Percentiles rank a stretch among this genome's conserved stretches.
These are phyloP conservation scores for Zymoseptoria tritici DNA, from an alignment of 2,329 filamentous ascomycete species.

Conservation along the genomic window DNA sequence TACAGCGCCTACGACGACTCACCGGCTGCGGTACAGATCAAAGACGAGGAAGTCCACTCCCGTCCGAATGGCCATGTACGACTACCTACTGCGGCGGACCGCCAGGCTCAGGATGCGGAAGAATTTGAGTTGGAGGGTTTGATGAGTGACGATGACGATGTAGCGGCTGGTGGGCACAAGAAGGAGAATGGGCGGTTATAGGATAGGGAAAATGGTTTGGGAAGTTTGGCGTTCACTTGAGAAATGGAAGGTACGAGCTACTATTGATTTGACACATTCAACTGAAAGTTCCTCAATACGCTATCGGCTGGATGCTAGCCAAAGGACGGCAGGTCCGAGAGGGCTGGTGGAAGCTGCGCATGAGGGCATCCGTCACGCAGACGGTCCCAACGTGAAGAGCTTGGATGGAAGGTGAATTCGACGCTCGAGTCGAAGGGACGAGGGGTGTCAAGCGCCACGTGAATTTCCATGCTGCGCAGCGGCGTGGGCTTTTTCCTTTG, in stretches of 20 bases:
- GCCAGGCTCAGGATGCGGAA: slow-evolving; percentile 68
- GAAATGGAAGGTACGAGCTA: not conserved
- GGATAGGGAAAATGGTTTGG: not conserved
- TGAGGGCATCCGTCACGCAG: too few species aligned
- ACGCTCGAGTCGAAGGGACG: not conserved
- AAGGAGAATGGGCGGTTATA: slow-evolving; percentile 8
- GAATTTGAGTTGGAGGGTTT: slow-evolving; percentile 90
- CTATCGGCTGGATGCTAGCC: too few species aligned
- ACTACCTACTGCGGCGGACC: slow-evolving; percentile 36
- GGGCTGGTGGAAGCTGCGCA: too few species aligned
- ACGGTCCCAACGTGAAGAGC: not conserved
- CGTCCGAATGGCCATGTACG: slow-evolving; percentile 36
- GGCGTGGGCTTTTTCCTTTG: not conserved
- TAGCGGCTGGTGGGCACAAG: not conserved
- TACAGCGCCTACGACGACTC: slow-evolving; percentile 58
- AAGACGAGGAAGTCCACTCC: slow-evolving; percentile 21
- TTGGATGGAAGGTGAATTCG: too few species aligned
- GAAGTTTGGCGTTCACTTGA: not conserved
- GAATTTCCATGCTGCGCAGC: not conserved
- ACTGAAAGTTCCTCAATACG: not conserved
- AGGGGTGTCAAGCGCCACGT: not conserved
- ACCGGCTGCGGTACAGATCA: slow-evolving; percentile 33
- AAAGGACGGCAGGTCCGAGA: too few species aligned
- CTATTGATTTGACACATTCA: not conserved
- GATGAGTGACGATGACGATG: slow-evolving; percentile 77